Base-by-base conservation (phyloP, 2,329 filamentous ascomycete genomes). In the Dryadomyces quercivorus region DNA sequence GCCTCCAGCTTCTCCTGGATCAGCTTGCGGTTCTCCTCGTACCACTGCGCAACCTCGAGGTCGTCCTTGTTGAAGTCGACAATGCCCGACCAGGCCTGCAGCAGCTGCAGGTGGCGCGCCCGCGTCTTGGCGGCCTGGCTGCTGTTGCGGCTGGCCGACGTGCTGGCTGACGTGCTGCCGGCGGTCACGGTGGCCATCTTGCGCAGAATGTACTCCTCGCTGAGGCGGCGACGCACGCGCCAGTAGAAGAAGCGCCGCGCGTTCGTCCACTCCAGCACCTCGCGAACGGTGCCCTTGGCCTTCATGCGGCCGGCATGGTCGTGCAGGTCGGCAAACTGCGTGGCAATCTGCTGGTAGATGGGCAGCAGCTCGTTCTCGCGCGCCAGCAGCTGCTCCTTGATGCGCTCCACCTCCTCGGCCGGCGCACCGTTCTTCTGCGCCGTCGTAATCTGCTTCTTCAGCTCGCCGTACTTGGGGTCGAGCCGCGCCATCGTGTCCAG, bases 201-300 rank as follows among this genome's bases (percentile, higher is more conserved):
- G 75, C 91, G 93, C 69, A 98, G 79, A 63, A 98, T 89, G 70
- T 94, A 88, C 74, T 98, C 93, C 75, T 98, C 93, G 72, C 94
- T 97, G 67, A 98, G 79, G 73, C 93, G 84, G 68, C 93, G 87
- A 71, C 94, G 91, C 59, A 96, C 85, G 72, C 93, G 92, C 93
- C 94, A 98, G 86, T 97, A 98, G 79, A 98, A 97, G 88, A 93
- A 97, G 66, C 92, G 86, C 61, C 93, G 85, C 10, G 92, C 85
- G 63, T 95, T 86, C 68, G 81, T 77, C 93, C 92, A 97, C 65
- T 85, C 80, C 44, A 98, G 78, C 13, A 83, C 74, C 63, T 87
- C 81, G 59, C 93, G 89, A 64, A 98, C 95, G 55, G 86, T 85
- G 59, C 90, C 86, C 84, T 98, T 98, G 70, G 93, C 93, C 75